Conservation (phyloP, 345 rosid species). For the Microcos paniculata region DNA sequence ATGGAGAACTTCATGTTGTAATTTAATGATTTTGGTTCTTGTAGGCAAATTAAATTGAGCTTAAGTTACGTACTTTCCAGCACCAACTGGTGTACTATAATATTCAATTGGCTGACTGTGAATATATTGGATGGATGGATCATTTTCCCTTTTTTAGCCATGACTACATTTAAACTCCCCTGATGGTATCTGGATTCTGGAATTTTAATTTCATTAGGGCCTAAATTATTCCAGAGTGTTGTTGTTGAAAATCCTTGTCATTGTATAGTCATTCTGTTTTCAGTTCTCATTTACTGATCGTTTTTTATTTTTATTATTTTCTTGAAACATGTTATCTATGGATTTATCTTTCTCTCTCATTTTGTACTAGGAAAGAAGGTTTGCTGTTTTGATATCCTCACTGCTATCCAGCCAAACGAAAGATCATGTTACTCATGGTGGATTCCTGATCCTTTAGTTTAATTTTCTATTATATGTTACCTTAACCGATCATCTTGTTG, state of each 20-base stretch:
- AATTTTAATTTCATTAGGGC: not conserved
- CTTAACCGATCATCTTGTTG: not conserved
- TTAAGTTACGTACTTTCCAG: not conserved
- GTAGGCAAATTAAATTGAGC: not conserved
- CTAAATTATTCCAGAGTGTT: not conserved
- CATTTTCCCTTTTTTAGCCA: not conserved
- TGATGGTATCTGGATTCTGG: not conserved
- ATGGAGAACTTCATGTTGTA: not conserved
- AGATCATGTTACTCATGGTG: conserved; percentile 71
- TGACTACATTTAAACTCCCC: not conserved
- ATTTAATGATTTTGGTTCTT: not conserved
- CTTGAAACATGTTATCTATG: not conserved
- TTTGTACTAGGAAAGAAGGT: conserved; percentile 58
- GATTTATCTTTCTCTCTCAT: conserved; percentile 8
- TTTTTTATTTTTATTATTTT: not conserved
- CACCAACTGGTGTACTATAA: not conserved
- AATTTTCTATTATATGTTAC: not conserved
- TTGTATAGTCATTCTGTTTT: not conserved
- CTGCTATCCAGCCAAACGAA: conserved; percentile 79
- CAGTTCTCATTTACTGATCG: not conserved
- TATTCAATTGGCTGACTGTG: not conserved
- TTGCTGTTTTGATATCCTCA: conserved; percentile 62
- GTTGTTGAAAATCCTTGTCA: not conserved
- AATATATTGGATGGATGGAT: not conserved
- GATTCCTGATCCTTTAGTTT: conserved; percentile 12